Percentiles rank a stretch among this genome's conserved stretches.
These are phyloP conservation scores for Paxillus involutus DNA, from an alignment of 768 basidiomycete species.

Conservation along the genomic window DNA sequence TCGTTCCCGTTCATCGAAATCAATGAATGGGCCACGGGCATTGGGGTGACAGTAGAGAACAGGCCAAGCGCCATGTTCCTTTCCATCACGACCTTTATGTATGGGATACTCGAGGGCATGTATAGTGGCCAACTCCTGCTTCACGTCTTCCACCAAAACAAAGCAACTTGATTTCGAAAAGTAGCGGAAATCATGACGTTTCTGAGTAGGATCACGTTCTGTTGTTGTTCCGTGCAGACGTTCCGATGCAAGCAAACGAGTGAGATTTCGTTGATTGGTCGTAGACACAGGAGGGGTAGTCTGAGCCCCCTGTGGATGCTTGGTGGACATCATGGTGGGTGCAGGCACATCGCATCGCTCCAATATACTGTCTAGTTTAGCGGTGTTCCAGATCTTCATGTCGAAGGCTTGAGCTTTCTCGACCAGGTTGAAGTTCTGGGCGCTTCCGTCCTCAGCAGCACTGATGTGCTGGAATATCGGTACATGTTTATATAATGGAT, in stretches of 20 bases:
- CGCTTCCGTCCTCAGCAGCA: conserved; percentile 29
- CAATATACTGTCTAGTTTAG: conserved; percentile 71
- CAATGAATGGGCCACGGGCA: conserved; percentile 71
- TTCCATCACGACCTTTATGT: conserved; percentile 49
- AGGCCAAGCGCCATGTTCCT: conserved; percentile 73
- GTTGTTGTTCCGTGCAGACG: conserved; percentile 75
- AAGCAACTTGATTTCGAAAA: conserved; percentile 76
- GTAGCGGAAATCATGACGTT: conserved; percentile 84
- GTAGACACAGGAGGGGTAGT: conserved; percentile 30
- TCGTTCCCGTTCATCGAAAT: conserved; percentile 74
- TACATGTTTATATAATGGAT: neutral
- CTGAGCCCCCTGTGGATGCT: conserved; percentile 28
- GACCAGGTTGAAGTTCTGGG: conserved; percentile 49
- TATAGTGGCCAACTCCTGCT: conserved; percentile 80
- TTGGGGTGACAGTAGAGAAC: conserved; percentile 75
- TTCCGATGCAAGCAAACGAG: conserved; percentile 74
- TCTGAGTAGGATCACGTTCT: conserved; percentile 90
- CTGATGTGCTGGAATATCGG: conserved; percentile 14
- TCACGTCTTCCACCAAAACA: conserved; percentile 89
- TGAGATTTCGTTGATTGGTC: conserved; percentile 48
- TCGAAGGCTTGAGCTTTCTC: conserved; percentile 66
- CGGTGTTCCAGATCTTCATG: conserved; percentile 85
- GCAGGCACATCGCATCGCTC: conserved; percentile 56
- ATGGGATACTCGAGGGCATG: conserved; percentile 78
- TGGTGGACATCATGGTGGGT: conserved; percentile 21